Percentiles rank a stretch among this genome's conserved stretches.
These are phyloP conservation scores for Phaseolus coccineus DNA, from an alignment of 331 rosid genomes.

Conservation along the genomic window DNA sequence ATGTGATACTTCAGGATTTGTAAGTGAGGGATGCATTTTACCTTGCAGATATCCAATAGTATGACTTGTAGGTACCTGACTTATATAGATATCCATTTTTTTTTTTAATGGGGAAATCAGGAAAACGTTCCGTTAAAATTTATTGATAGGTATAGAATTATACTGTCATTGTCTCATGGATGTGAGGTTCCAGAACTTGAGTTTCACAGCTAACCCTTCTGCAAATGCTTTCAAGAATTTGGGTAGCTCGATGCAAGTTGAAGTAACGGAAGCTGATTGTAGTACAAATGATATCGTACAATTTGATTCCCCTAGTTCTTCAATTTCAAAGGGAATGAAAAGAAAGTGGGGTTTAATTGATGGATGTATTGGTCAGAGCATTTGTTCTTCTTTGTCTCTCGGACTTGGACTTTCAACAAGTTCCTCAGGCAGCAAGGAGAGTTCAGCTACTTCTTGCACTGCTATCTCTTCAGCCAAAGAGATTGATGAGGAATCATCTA, in stretches of 20 bases:
- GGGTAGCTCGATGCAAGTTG: slow-evolving; percentile 62
- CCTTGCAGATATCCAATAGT: slow-evolving; percentile 1
- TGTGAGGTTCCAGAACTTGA: slow-evolving; percentile 59
- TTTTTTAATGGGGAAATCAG: slow-evolving; percentile 56
- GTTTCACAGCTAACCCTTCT: slow-evolving; percentile 59
- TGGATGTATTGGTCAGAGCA: slow-evolving; percentile 56
- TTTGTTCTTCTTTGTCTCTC: slow-evolving; percentile 72
- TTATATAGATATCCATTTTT: slow-evolving; percentile 57
- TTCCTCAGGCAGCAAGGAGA: slow-evolving; percentile 88
- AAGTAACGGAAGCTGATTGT: slow-evolving; percentile 51
- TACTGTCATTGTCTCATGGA: slow-evolving; percentile 64
- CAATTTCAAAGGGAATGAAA: slow-evolving; percentile 68
- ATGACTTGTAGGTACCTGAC: slow-evolving; percentile 51
- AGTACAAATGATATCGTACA: slow-evolving; percentile 65
- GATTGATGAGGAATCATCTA: slow-evolving; percentile 82
- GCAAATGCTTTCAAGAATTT: slow-evolving; percentile 68
- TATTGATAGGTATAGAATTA: slow-evolving; percentile 47
- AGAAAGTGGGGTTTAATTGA: slow-evolving; percentile 79
- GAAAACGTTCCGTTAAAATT: slow-evolving; percentile 59
- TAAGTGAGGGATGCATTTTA: slow-evolving; percentile 80
- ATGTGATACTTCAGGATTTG: slow-evolving; percentile 95
- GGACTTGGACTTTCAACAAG: slow-evolving; percentile 81
- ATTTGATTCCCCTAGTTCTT: slow-evolving; percentile 68
- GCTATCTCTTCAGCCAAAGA: slow-evolving; percentile 89
- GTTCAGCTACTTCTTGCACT: slow-evolving; percentile 84